These are phyloP conservation scores for Quercus bicolor DNA, from an alignment of 306 rosid species.

Conservation along the genomic window DNA sequence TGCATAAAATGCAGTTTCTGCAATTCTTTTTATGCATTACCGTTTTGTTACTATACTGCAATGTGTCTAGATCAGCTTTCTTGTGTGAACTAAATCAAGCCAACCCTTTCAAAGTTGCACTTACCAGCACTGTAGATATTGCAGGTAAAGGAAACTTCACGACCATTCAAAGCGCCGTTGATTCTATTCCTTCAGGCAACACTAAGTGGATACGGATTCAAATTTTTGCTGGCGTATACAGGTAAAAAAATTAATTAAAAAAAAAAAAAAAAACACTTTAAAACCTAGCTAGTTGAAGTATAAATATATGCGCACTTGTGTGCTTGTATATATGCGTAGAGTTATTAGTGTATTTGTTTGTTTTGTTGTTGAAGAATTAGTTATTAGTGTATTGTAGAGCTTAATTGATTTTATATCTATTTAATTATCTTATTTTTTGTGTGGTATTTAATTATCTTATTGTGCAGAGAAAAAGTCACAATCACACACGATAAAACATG, in stretches of 20 bases:
- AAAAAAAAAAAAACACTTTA: too few relatives aligned
- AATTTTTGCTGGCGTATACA: constrained; percentile 28
- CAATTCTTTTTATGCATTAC: neutral
- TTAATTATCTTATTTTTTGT: too few relatives aligned
- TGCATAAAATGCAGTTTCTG: neutral
- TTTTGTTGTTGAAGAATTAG: too few relatives aligned
- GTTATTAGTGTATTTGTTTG: too few relatives aligned
- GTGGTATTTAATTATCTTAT: neutral
- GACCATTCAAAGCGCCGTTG: constrained; percentile 39
- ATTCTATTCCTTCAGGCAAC: constrained; percentile 11
- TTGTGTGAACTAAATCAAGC: neutral
- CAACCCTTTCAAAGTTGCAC: neutral
- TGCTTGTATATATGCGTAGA: neutral
- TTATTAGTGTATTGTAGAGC: neutral
- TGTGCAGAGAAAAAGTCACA: constrained; percentile 20
- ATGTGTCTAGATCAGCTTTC: constrained; percentile 7
- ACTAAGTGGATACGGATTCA: constrained; percentile 30
- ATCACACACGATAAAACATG: constrained; percentile 1
- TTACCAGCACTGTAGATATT: constrained; percentile 6
- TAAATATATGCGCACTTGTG: too few relatives aligned
- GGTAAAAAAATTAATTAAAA: neutral
- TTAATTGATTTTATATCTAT: neutral
- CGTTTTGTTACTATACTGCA: neutral
- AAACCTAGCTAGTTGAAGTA: too few relatives aligned
- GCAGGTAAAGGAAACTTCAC: constrained; percentile 9